Conservation (phyloP, 345 rosid species). For the Erucastrum elatum region DNA sequence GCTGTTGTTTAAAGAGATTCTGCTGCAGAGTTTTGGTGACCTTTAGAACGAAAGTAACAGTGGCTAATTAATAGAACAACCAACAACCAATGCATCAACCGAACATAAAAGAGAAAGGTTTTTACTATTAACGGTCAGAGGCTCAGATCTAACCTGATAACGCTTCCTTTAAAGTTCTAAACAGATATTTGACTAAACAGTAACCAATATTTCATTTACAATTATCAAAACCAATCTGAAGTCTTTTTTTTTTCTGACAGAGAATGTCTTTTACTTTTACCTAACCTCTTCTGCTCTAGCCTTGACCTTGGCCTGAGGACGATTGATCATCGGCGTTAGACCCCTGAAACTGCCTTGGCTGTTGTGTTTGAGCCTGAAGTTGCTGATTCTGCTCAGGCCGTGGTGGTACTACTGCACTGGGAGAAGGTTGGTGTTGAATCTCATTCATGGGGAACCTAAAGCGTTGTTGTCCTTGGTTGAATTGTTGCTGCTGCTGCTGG, state of each 20-base stretch:
- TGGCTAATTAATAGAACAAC: constrained; percentile 26
- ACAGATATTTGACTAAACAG: background rate
- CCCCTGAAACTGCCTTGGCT: background rate
- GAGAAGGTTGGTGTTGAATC: too few relatives aligned
- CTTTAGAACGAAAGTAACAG: background rate
- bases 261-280: background rate
- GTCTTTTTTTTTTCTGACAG: background rate
- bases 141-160: too few relatives aligned
- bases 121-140: background rate
- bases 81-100: constrained; percentile 38
- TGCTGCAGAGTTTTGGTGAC: constrained; percentile 17
- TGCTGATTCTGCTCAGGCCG: background rate
- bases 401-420: background rate
- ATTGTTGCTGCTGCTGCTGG: too few relatives aligned
- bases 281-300: background rate
- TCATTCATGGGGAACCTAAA: too few relatives aligned
- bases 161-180: too few relatives aligned
- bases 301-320: background rate
- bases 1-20: constrained; percentile 3
- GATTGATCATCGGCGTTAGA: background rate
- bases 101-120: constrained; percentile 10
- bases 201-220: background rate
- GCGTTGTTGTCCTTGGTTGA: too few relatives aligned
- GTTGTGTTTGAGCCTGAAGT: background rate
- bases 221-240: background rate